Percentiles rank a stretch among this genome's conserved stretches.
Conservation (phyloP, 345 rosid genomes). For the Brassica juncea region DNA sequence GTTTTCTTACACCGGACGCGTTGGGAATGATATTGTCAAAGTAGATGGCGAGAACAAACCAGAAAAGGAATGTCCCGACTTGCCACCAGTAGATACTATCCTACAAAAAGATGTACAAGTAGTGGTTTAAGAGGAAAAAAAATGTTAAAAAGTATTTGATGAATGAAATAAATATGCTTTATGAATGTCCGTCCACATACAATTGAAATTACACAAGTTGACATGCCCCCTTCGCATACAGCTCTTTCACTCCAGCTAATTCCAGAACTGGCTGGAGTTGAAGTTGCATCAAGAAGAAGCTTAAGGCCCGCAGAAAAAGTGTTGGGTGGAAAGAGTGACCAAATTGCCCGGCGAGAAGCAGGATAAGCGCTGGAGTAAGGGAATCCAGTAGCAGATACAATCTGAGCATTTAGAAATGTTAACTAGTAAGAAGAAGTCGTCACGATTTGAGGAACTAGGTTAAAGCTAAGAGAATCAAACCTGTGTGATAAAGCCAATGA, state of each 20-base stretch:
- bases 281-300: constrained; percentile 57
- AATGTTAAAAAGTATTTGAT: background rate
- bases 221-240: constrained; percentile 47
- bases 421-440: constrained; percentile 10
- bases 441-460: background rate
- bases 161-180: background rate
- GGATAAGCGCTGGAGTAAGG: constrained; percentile 48
- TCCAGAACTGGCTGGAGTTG: constrained; percentile 57
- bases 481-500: constrained; percentile 77
- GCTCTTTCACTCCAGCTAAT: constrained; percentile 74
- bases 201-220: constrained; percentile 61
- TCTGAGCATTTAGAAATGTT: constrained; percentile 49
- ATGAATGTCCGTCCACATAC: constrained; percentile 43
- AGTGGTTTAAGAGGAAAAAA: background rate
- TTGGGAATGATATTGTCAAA: constrained; percentile 84
- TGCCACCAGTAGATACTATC: constrained; percentile 71
- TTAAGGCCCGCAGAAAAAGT: constrained; percentile 61
- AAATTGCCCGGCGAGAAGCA: constrained; percentile 42
- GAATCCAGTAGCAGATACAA: constrained; percentile 53
- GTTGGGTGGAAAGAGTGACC: constrained; percentile 91
- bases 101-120: constrained; percentile 44
- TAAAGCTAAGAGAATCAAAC: constrained; percentile 44
- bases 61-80: constrained; percentile 51
- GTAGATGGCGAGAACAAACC: constrained; percentile 78
- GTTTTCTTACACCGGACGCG: constrained; percentile 75